Percentiles rank a stretch among this genome's conserved stretches.
phyloP scores from a whole-genome alignment of 305 asterid species.

The Rubia peregrina region DNA sequence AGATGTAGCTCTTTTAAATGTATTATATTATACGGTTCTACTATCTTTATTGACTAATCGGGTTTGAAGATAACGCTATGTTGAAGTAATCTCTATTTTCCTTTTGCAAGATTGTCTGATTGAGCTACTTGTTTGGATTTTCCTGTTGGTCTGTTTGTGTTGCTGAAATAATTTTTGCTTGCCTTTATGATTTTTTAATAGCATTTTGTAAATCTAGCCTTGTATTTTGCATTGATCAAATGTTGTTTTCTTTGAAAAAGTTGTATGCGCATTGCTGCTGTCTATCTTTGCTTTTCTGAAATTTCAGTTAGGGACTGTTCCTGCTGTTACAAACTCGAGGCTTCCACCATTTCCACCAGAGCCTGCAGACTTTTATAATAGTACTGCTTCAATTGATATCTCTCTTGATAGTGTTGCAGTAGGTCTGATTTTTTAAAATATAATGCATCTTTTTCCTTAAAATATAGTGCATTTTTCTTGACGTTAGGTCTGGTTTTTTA shows the following conservation, averaged over 20 bases:
- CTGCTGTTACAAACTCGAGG: conserved; percentile 64
- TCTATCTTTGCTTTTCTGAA: conserved; percentile 9
- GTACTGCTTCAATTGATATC: conserved; percentile 67
- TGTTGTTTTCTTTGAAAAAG: not conserved
- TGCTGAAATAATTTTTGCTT: not conserved
- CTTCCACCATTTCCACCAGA: conserved; percentile 91
- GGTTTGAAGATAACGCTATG: not conserved
- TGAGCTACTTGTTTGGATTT: not conserved
- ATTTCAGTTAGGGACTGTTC: conserved; percentile 61
- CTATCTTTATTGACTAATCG: not conserved
- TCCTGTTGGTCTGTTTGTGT: not conserved
- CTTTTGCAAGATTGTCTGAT: not conserved
- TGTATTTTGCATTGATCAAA: not conserved
- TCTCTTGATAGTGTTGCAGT: conserved; percentile 72
- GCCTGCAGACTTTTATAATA: conserved; percentile 87
- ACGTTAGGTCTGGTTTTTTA: too few relatives aligned
- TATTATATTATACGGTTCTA: not conserved
- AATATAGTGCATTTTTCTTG: too few relatives aligned
- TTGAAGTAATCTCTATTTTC: not conserved
- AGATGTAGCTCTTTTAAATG: too few relatives aligned
- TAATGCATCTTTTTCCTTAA: too few relatives aligned
- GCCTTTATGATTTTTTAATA: not conserved
- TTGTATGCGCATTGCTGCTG: not conserved
- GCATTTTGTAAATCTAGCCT: not conserved
- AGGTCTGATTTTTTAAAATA: conserved; percentile 14